phyloP scores from a whole-genome alignment of 1,284 basidiomycete species.

The Cystobasidiaceae sp. region DNA sequence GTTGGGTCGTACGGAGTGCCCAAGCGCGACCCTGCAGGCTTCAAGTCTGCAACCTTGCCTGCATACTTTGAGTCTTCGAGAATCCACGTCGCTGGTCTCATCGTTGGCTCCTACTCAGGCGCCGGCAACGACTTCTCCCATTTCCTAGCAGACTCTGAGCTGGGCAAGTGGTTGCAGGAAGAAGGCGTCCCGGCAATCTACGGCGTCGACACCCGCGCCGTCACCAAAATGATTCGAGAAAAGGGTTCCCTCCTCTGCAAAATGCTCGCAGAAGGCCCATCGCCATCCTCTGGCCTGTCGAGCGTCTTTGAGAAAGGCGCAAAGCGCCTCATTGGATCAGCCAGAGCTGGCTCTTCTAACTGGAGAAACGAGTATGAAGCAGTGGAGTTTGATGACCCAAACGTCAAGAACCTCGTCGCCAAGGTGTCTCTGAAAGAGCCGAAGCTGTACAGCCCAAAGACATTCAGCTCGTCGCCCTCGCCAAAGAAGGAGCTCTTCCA shows the following conservation, averaged over 20 bases:
- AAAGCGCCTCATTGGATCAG: constrained; percentile 40
- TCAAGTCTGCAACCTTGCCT: constrained; percentile 59
- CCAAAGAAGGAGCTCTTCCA: constrained; percentile 60
- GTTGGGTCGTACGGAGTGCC: constrained; percentile 99
- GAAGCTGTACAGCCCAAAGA: constrained; percentile 63
- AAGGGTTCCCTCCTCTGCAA: constrained; percentile 88
- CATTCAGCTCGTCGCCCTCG: constrained; percentile 49
- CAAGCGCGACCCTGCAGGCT: constrained; percentile 55
- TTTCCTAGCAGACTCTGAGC: constrained; percentile 81
- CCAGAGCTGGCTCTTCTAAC: constrained; percentile 45
- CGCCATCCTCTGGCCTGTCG: background rate
- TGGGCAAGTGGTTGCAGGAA: constrained; percentile 91
- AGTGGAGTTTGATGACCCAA: constrained; percentile 82
- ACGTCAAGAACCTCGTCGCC: constrained; percentile 83
- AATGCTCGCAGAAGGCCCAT: constrained; percentile 46
- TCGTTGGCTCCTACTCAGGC: constrained; percentile 77
- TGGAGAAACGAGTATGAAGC: constrained; percentile 81
- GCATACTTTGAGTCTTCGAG: constrained; percentile 86
- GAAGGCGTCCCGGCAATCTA: constrained; percentile 91
- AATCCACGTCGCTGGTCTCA: constrained; percentile 86
- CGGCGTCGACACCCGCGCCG: constrained; percentile 91
- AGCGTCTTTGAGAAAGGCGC: constrained; percentile 53
- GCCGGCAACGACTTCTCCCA: constrained; percentile 85
- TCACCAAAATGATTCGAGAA: constrained; percentile 94
- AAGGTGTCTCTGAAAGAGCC: constrained; percentile 71